phyloP scores from a whole-genome alignment of 352 stramenopile species.

The Phytophthora parvispora region DNA sequence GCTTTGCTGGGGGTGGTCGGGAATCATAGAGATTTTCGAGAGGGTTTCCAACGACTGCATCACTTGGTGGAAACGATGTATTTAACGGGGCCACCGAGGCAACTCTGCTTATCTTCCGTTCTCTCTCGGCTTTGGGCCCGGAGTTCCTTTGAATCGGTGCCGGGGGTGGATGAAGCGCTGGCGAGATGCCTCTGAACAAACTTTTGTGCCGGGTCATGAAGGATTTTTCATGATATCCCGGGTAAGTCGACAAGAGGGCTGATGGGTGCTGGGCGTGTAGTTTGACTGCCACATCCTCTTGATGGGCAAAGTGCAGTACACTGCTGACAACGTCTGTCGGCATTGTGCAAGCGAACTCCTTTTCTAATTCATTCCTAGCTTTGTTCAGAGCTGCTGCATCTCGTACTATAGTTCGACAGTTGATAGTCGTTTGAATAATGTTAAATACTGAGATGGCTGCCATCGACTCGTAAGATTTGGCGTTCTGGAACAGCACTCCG shows the following conservation, averaged over 20 bases:
- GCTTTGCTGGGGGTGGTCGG: not conserved
- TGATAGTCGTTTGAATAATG: slow-evolving; percentile 2
- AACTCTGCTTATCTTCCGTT: too few relatives aligned
- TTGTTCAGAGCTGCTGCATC: not conserved
- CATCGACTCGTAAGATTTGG: slow-evolving; percentile 34
- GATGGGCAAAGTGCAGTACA: not conserved
- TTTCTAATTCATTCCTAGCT: not conserved
- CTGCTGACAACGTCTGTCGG: too few relatives aligned
- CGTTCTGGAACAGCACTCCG: slow-evolving; percentile 33
- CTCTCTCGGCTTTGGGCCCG: too few relatives aligned
- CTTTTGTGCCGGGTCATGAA: not conserved
- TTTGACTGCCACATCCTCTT: not conserved
- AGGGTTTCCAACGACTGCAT: too few relatives aligned
- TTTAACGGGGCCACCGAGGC: too few relatives aligned
- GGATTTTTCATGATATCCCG: not conserved
- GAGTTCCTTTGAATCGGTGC: not conserved
- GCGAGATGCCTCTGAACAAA: not conserved
- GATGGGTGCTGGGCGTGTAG: not conserved
- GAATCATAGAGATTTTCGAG: too few relatives aligned
- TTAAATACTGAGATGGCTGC: slow-evolving; percentile 24
- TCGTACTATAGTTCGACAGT: slow-evolving; percentile 9
- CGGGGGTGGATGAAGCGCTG: not conserved
- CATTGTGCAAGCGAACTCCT: not conserved
- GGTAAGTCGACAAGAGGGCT: not conserved
- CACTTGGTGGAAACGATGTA: too few relatives aligned